Evolutionary conservation across 1,284 basidiomycete species (phyloP).

Genomic region (Heliocybe sulcata): DNA sequence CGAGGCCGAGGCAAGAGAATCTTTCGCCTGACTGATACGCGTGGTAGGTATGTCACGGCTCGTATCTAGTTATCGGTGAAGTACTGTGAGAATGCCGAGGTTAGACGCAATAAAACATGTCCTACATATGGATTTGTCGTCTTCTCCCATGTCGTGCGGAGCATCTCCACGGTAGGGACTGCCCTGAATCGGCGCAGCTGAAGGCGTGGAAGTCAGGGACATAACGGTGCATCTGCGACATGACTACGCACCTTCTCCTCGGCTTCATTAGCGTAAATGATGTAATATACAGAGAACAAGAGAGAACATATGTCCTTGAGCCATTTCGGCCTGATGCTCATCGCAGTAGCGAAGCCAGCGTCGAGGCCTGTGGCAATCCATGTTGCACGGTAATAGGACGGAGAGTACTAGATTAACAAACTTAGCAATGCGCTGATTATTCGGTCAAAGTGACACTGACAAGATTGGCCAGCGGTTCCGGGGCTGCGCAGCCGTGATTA

Average conservation of each 20-base stretch:
- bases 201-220: not conserved
- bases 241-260: slow-evolving; percentile 76
- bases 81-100: slow-evolving; percentile 1
- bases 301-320: slow-evolving; percentile 81
- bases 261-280: slow-evolving; percentile 88
- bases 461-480: slow-evolving; percentile 86
- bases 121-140: slow-evolving; percentile 84
- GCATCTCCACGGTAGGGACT: slow-evolving; percentile 93
- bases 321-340: slow-evolving; percentile 91
- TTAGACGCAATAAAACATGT: not conserved
- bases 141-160: slow-evolving; percentile 95
- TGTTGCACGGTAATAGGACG: slow-evolving; percentile 94
- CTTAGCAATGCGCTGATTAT: not conserved
- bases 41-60: slow-evolving; percentile 50
- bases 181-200: slow-evolving; percentile 89
- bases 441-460: slow-evolving; percentile 33
- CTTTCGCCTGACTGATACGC: slow-evolving; percentile 64
- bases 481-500: slow-evolving; percentile 44
- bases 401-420: slow-evolving; percentile 61
- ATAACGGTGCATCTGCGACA: not conserved
- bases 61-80: slow-evolving; percentile 46
- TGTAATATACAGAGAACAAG: slow-evolving; percentile 86
- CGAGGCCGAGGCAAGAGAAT: slow-evolving; percentile 79
- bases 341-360: slow-evolving; percentile 94
- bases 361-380: slow-evolving; percentile 95